These are phyloP conservation scores for Xylaria intraflava DNA, from an alignment of 495 filamentous ascomycete genomes.

Conservation along the genomic window DNA sequence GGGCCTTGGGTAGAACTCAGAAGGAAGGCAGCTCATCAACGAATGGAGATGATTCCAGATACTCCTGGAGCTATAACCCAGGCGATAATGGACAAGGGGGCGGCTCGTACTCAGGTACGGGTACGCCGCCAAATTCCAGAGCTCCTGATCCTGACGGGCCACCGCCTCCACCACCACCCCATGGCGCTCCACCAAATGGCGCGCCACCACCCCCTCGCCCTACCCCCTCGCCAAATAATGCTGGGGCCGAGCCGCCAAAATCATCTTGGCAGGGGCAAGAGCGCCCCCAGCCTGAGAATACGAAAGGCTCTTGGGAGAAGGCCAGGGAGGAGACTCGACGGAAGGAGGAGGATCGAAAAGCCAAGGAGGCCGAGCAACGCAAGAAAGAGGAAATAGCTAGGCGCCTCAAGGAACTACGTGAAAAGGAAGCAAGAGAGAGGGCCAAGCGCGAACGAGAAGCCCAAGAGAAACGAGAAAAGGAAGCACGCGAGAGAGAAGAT, in stretches of 20 bases:
- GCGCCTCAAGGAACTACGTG: constrained; percentile 48
- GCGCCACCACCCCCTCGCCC: constrained; percentile 33
- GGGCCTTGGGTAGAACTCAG: constrained; percentile 65
- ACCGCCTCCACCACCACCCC: constrained; percentile 36
- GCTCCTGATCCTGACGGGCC: constrained; percentile 26
- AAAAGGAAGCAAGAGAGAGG: constrained; percentile 56
- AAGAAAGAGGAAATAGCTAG: constrained; percentile 45
- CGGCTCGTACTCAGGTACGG: constrained; percentile 16
- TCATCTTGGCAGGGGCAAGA: constrained; percentile 38
- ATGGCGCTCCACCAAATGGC: constrained; percentile 23
- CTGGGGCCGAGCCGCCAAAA: constrained; percentile 27
- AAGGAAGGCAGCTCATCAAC: constrained; percentile 35
- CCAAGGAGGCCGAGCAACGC: constrained; percentile 42
- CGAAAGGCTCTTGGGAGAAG: constrained; percentile 58
- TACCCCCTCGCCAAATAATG: constrained; percentile 23
- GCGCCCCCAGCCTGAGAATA: constrained; percentile 9
- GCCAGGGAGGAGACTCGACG: constrained; percentile 62
- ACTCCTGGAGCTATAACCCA: constrained; percentile 18
- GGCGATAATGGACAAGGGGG: constrained; percentile 17
- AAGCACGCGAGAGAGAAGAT: constrained; percentile 31
- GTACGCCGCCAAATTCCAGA: constrained; percentile 15
- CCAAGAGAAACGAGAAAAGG: constrained; percentile 27
- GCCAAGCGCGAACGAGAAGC: constrained; percentile 47
- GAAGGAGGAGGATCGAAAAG: constrained; percentile 56
- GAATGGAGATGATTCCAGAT: constrained; percentile 25